Percentiles rank a stretch among this genome's conserved stretches.
Conservation (phyloP, 2,329 filamentous ascomycete species). For the Hypoxylon sp. region DNA sequence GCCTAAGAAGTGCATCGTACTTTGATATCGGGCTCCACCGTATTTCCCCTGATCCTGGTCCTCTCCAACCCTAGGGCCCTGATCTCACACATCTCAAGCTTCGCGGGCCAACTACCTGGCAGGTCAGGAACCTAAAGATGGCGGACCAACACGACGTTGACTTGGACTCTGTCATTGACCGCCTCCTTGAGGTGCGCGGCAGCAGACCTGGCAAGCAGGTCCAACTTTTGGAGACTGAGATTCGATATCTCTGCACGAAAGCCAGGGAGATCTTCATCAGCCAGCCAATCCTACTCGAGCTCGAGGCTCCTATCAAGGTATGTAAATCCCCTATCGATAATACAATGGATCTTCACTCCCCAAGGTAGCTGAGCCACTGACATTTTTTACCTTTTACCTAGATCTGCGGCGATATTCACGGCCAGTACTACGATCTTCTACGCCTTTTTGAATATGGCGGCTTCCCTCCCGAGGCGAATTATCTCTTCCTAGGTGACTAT, state of each 20-base stretch:
- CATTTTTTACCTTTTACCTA: slow-evolving; percentile 57
- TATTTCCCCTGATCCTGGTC: slow-evolving; percentile 42
- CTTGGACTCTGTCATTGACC: slow-evolving; percentile 99
- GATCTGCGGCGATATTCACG: slow-evolving; percentile 99
- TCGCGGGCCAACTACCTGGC: slow-evolving; percentile 61
- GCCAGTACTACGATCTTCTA: slow-evolving; percentile 98
- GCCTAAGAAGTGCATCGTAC: slow-evolving; percentile 53
- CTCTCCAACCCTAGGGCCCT: slow-evolving; percentile 45
- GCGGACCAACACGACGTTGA: slow-evolving; percentile 88
- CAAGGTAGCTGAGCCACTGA: slow-evolving; percentile 31
- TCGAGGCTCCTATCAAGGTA: slow-evolving; percentile 99
- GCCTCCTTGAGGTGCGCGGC: slow-evolving; percentile 96
- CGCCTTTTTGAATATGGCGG: slow-evolving; percentile 98
- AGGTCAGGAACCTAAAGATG: slow-evolving; percentile 65
- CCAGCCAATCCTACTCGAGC: slow-evolving; percentile 96
- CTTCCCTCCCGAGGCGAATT: slow-evolving; percentile 98
- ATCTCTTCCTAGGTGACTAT: slow-evolving; percentile 99
- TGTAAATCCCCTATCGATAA: slow-evolving; percentile 50
- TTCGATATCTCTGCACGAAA: slow-evolving; percentile 97
- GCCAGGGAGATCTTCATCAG: slow-evolving; percentile 99
- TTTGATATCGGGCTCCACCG: slow-evolving; percentile 50
- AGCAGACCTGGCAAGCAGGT: slow-evolving; percentile 99
- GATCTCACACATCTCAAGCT: slow-evolving; percentile 47
- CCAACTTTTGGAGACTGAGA: slow-evolving; percentile 95
- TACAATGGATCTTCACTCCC: slow-evolving; percentile 14